A percentile compares a stretch with the other conserved stretches of the same genome.
phyloP scores from a whole-genome alignment of 2,329 filamentous ascomycete genomes.

The Chaetoscypha palmicola region DNA sequence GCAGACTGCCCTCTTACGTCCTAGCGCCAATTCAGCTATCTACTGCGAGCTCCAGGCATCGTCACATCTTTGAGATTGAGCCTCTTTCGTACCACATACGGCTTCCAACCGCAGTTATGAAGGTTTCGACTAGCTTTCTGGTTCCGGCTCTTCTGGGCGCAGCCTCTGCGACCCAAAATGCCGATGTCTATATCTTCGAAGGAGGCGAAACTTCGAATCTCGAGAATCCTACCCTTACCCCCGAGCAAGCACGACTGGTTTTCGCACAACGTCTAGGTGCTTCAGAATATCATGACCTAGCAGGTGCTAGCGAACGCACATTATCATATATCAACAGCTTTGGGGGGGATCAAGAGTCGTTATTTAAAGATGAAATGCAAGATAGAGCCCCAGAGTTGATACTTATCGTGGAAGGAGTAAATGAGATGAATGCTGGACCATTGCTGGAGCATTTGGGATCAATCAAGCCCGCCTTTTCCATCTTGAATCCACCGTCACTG shows the following conservation, averaged over 20 bases:
- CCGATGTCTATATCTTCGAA: constrained; percentile 46
- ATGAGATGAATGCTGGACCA: constrained; percentile 36
- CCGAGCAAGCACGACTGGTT: constrained; percentile 44
- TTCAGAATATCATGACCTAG: constrained; percentile 39
- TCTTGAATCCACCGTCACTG: constrained; percentile 38
- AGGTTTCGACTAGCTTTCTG: constrained; percentile 35
- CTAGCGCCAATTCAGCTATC: background rate
- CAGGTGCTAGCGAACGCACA: constrained; percentile 32
- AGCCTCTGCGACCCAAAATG: constrained; percentile 32
- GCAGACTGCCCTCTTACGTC: background rate
- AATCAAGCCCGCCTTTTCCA: constrained; percentile 42
- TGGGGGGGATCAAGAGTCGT: constrained; percentile 43
- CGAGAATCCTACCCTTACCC: constrained; percentile 42
- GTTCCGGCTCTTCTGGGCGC: constrained; percentile 33
- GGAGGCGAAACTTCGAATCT: constrained; percentile 30
- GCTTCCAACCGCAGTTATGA: constrained; percentile 31
- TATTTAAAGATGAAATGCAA: constrained; percentile 40
- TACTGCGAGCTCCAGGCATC: constrained; percentile 9
- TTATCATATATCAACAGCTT: constrained; percentile 53
- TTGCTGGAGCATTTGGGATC: constrained; percentile 37
- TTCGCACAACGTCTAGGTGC: constrained; percentile 49
- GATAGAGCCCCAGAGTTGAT: constrained; percentile 44
- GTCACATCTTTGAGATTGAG: constrained; percentile 16
- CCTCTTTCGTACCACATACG: constrained; percentile 14
- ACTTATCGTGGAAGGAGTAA: constrained; percentile 52